Conservation (phyloP, 306 rosid genomes). For the Malus fusca region DNA sequence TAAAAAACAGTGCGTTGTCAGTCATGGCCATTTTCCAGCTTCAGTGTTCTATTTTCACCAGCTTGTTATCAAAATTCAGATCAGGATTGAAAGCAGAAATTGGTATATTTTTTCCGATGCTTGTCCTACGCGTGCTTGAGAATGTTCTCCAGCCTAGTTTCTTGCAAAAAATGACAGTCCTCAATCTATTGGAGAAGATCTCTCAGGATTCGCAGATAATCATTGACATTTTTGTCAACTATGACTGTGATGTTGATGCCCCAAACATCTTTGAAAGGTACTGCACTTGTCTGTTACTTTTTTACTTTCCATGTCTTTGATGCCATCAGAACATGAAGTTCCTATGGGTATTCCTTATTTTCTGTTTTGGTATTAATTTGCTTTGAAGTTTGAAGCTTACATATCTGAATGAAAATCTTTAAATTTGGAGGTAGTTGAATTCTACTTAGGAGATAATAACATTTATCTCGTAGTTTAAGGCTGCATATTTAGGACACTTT, state of each 20-base stretch:
- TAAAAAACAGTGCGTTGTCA: constrained; percentile 92
- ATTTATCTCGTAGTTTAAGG: neutral
- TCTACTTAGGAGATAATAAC: neutral
- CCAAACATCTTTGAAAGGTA: constrained; percentile 98
- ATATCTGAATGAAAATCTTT: neutral
- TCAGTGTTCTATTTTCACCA: constrained; percentile 80
- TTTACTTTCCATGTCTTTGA: neutral
- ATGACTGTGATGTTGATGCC: constrained; percentile 96
- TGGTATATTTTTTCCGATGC: constrained; percentile 98
- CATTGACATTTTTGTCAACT: constrained; percentile 91
- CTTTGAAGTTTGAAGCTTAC: neutral
- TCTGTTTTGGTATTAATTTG: neutral
- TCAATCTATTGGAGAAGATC: constrained; percentile 78
- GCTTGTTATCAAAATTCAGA: constrained; percentile 79
- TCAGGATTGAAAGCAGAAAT: constrained; percentile 90
- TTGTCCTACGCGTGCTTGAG: constrained; percentile 91
- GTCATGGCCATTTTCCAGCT: constrained; percentile 98
- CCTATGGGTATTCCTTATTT: neutral
- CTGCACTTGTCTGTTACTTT: constrained; percentile 26
- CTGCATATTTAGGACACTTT: neutral
- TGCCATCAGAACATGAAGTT: neutral
- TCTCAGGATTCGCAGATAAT: constrained; percentile 87
- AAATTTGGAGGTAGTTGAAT: neutral
- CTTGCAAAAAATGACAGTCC: constrained; percentile 95
- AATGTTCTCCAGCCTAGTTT: constrained; percentile 99